Conservation (phyloP, 352 stramenopile species). For the Globisporangium heterothallicum region DNA sequence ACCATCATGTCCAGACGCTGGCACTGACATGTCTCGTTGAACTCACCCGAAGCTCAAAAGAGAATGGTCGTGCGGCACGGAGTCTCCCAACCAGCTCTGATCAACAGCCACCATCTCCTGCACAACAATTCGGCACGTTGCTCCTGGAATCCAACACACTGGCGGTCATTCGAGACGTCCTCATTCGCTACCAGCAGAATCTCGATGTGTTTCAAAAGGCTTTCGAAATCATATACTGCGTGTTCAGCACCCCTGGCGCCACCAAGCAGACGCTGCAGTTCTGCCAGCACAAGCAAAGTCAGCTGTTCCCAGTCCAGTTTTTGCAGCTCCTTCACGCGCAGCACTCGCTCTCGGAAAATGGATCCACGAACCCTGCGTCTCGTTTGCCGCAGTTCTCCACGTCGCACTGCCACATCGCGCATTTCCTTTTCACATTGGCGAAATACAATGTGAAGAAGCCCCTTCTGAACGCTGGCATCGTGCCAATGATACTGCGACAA, state of each 20-base stretch:
- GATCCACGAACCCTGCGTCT: no score
- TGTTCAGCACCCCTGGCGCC: constrained; percentile 15
- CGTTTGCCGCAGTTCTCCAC: background rate
- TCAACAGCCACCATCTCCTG: background rate
- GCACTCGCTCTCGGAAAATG: background rate
- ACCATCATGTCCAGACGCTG: background rate
- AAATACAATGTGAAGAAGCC: constrained; percentile 30
- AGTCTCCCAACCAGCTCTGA: no score
- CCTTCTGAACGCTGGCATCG: constrained; percentile 11
- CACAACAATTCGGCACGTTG: background rate
- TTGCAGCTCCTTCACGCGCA: constrained; percentile 9
- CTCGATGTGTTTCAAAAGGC: constrained; percentile 17
- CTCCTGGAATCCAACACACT: constrained; percentile 18
- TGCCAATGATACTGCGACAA: constrained; percentile 1
- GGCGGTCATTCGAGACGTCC: constrained; percentile 13
- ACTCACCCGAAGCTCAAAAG: background rate
- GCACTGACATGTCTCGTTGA: background rate
- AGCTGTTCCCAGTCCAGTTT: constrained; percentile 22
- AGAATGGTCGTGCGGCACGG: background rate
- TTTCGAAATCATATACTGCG: constrained; percentile 18
- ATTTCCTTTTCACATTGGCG: constrained; percentile 26
- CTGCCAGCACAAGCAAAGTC: constrained; percentile 18
- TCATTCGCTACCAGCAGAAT: constrained; percentile 17
- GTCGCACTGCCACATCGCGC: constrained; percentile 12
- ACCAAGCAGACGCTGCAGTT: constrained; percentile 18